Evolutionary conservation across 2,329 filamentous ascomycete species (phyloP).

Genomic region (Herpotrichia juniperi): DNA sequence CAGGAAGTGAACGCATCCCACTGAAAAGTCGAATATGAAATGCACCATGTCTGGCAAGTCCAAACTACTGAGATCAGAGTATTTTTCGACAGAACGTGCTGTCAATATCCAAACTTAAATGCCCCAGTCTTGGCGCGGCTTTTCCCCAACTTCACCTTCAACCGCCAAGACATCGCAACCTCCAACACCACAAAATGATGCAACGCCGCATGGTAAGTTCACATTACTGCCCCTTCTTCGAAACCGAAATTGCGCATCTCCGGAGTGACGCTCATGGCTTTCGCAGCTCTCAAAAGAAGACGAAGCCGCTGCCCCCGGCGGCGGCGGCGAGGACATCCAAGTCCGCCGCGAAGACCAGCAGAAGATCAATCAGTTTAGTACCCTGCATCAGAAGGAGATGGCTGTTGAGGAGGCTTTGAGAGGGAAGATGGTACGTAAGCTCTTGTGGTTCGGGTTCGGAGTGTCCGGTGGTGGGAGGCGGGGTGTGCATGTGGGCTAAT

Average conservation of each 20-base stretch:
- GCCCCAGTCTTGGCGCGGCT: not conserved
- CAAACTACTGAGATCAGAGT: too few species aligned
- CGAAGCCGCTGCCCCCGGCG: conserved; percentile 67
- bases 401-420: conserved; percentile 80
- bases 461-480: not conserved
- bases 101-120: not conserved
- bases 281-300: conserved; percentile 89
- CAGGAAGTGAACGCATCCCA: too few species aligned
- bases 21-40: too few species aligned
- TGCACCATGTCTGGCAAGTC: too few species aligned
- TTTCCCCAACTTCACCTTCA: not conserved
- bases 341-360: conserved; percentile 97
- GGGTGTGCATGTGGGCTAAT: conserved; percentile 4
- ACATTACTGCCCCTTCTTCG: conserved; percentile 3
- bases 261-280: conserved; percentile 16
- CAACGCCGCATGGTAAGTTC: conserved; percentile 53
- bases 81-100: too few species aligned
- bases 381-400: conserved; percentile 85
- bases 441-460: not conserved
- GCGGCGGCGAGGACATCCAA: conserved; percentile 78
- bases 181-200: conserved; percentile 26
- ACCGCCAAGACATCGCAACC: not conserved
- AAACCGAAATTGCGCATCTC: not conserved
- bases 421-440: conserved; percentile 73
- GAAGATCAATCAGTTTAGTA: conserved; percentile 98